Base-by-base conservation (phyloP, 2,329 filamentous ascomycete genomes). In the Corniculantispora saksenae region DNA sequence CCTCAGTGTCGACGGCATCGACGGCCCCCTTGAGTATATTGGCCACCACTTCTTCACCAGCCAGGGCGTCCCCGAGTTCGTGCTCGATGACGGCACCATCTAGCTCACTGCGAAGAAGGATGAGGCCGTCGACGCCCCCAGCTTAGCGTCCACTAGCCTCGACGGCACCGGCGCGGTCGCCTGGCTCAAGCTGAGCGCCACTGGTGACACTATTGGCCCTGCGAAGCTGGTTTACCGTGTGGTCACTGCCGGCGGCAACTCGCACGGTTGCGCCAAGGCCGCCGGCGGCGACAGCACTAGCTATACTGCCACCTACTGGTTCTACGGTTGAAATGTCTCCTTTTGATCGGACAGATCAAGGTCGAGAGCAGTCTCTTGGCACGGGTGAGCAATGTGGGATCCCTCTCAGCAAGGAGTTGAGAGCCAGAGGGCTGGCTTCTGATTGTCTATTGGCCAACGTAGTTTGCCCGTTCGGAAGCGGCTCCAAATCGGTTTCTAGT, bases 31-130 rank as follows among this genome's bases (percentile, higher is more conserved):
- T 7, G 75, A 77, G 57, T 81, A 83, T 70, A 73, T 89, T 17
- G 90, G 90, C 35, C 82, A 86, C 70, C 90, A 93, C 81, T 91
- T 82, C 83, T 92, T 92, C 81, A 84, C 83, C 75, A 67, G 67
- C 55, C 68, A 72, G 53, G 77, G 82, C 67, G 76, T 79, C 0
- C 90, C 90, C 1, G 86, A 82, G 15, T 92, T 92, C 73, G 80
- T 85, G 66, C 79, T 91, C 45, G 72, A 76, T 59, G 73, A 70
- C 8, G 72, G 75, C 47, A 71, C 73, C 43, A 72, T 76, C 35
- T 75, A 79, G 69, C 74, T 80, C 72, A 75, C 82, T 69, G 79
- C 72, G 63, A 82, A 81, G 73, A 87, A 87, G 76, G 67, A 80
- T 48, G 81, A 77, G 38, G n/a, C n/a, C n/a, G n/a, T n/a, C n/a